Evolutionary conservation across 2,329 filamentous ascomycete species (phyloP), one percentile per base, ranked within the genome.

Genomic region (Myriosclerotinia curreyana): DNA sequence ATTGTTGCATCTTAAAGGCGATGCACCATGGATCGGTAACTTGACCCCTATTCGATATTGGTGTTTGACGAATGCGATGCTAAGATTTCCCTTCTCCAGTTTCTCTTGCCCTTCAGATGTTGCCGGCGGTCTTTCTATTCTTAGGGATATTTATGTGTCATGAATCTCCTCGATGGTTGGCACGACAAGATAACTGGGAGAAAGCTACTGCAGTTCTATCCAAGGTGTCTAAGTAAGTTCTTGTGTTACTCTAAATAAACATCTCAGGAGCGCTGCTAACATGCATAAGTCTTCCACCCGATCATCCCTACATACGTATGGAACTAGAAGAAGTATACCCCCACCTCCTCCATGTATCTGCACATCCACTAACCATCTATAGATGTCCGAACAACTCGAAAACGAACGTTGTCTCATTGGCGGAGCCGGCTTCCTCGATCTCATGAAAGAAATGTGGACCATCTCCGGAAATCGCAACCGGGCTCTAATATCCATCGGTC

Each of bases 181-280:
- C 87, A 31, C 84, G 85, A 69, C 81, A 85, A 70, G 86, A 89
- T 69, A 81, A 86, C 67, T 89, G 86, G 86, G 87, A 90, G 66
- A 78, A 83, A 49, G 84, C 87, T 1, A 82, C 80, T 3, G 66
- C 65, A 0, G 81, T 85, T 22, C 79, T 91, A 8, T 79, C 82
- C 25, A 78, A 75, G 46, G 79, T 91, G 49, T 67, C 68, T 22
- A 71, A 73, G 71, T 72, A 53, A 60, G 69, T 51, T 15, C 1
- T 1, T 20, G 22, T 4, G 1, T 31, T 53, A 12, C n/a, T 76
- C n/a, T 1, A 15, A 8, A 20, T 14, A 12, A 31, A 6, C 51
- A n/a, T n/a, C 7, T 15, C 11, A 17, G 3, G 3, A 31, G 5
- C 77, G 64, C 77, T 81, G 67, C 77, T 78, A 52, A 76, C 75